Evolutionary conservation across 2,329 filamentous ascomycete species (phyloP), one percentile per base, ranked within the genome.

Genomic region (Colletotrichum abscissum): DNA sequence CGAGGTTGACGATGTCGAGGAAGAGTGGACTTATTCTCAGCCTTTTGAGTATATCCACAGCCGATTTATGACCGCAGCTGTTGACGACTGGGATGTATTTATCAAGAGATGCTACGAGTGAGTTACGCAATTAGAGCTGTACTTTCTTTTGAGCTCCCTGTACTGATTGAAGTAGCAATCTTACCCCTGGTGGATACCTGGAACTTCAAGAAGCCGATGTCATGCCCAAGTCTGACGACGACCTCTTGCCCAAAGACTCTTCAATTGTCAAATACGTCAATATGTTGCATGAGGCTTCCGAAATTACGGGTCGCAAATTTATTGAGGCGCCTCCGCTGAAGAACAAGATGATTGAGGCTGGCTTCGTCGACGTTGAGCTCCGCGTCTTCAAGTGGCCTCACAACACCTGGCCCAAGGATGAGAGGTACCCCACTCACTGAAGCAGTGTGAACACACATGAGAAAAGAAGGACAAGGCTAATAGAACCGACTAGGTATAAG

Each of bases 311-410:
- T 1, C 78, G 82, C 1, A 75, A 78, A 1, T 81, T 81, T 46
- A 19, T 60, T 16, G 42, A 60, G 16, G 73, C 76, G 8, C 56
- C 33, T 24, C 42, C 33, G 5, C 46, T 58, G 6, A 79, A 79
- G 65, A 78, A 82, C 52, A 82, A 84, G 63, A 82, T 90, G 77
- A 69, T 82, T 59, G 85, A 87, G n/a, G 87, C 85, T 0, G 89
- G 89, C 1, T 91, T 91, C 74, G 80, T 84, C 63, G 84, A 90
- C 68, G 85, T 91, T 0, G 79, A 80, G 0, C 85, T 89, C 76
- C 79, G 83, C 2, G 76, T 86, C 16, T 86, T 82, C 75, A 87
- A 85, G 77, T 85, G 88, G 80, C 88, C 88, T 0, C 82, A 82
- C 46, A 88, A 87, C 75, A 78, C 82, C 11, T 90, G 88, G 88